Conservation (phyloP, 106 monocot genomes). For the Vanilla planifolia region DNA sequence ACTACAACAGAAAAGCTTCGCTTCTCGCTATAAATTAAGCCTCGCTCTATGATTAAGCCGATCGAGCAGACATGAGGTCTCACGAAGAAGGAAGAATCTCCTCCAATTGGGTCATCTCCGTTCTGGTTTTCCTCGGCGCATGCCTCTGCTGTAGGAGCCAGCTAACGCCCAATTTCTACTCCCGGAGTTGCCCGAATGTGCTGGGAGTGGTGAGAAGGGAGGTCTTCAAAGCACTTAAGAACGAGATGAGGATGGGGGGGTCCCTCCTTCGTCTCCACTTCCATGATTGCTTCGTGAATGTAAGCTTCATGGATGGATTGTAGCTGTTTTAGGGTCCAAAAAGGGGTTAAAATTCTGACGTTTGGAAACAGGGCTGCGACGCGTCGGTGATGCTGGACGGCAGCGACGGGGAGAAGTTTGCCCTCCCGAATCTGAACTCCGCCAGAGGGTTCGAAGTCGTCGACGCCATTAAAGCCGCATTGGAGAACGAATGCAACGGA, state of each 20-base stretch:
- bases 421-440: slow-evolving; percentile 43
- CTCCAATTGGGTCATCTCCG: no score
- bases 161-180: slow-evolving; percentile 41
- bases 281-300: slow-evolving; percentile 76
- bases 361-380: slow-evolving; percentile 46
- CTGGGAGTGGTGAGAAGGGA: slow-evolving; percentile 22
- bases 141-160: no score
- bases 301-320: slow-evolving; percentile 6
- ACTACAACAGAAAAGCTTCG: no score
- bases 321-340: not conserved
- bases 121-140: no score
- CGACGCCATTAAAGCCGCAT: slow-evolving; percentile 46
- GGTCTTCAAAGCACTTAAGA: slow-evolving; percentile 34
- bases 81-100: no score
- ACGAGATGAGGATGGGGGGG: slow-evolving; percentile 59
- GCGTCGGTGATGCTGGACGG: slow-evolving; percentile 61
- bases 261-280: slow-evolving; percentile 73
- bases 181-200: slow-evolving; percentile 39
- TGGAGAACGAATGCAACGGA: slow-evolving; percentile 48
- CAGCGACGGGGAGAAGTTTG: slow-evolving; percentile 48
- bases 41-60: no score
- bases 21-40: no score
- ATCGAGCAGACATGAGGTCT: no score
- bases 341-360: not conserved
- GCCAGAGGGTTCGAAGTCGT: slow-evolving; percentile 57